Evolutionary conservation across 2,329 filamentous ascomycete species (phyloP), one percentile per base, ranked within the genome.

Genomic region (Talaromyces sp.): DNA sequence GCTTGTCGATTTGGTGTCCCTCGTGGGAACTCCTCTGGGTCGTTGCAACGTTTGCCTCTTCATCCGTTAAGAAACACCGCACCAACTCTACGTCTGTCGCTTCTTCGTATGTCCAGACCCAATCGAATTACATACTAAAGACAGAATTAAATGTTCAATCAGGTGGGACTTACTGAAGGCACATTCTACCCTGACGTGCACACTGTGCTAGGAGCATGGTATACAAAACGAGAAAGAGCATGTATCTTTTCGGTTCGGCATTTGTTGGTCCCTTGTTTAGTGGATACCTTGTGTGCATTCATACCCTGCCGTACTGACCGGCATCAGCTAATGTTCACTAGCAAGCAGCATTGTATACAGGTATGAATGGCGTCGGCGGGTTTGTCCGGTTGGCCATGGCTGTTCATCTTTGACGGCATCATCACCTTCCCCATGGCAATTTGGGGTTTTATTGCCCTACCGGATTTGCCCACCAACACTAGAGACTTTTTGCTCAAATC

Each of bases 161-260:
- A 64, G 62, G 62, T 64, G 6, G 62, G 62, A 3, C 53, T 64
- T 17, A 54, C 62, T 10, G 62, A 64, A 51, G 62, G 62, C 29
- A 64, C 62, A 29, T 64, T 64, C 17, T 64, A 64, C 11, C 62
- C 62, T 13, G 62, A 53, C 7, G 62, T 64, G 11, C 62, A 64
- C 43, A 64, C 62, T 22, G 62, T 81, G 10, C 69, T 81, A 0
- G 75, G 77, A 1, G 78, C 76, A 5, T 82, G 79, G 80, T 82
- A 81, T 61, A 80, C 76, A 0, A 75, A 78, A 61, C 71, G 69
- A 27, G 77, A 79, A 54, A 72, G 77, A 25, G 74, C 70, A 19
- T 75, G 72, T 1, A 74, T 78, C 22, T 79, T 79, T 75, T 72
- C 1, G 72, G 72, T 0, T 74, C 74, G 1, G 74, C 75, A 5